Percentiles rank a stretch among this genome's conserved stretches.
Conservation (phyloP, 139 green algal species). For the Coelastrella sp. region DNA sequence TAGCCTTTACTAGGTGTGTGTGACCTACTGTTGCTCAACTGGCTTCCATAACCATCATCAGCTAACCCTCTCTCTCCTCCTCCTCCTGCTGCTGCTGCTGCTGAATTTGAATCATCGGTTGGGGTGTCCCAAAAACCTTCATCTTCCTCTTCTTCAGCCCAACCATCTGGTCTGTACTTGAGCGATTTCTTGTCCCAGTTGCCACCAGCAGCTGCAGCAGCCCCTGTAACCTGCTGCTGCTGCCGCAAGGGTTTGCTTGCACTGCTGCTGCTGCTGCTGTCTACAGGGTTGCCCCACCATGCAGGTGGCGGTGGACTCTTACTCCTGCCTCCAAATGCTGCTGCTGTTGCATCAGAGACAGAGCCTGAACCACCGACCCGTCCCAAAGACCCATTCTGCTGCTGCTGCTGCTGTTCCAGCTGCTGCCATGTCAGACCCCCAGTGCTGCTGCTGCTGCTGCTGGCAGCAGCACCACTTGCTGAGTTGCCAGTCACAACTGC, state of each 20-base stretch:
- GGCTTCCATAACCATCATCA: not conserved
- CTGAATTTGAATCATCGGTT: not conserved
- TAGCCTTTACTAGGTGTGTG: not conserved
- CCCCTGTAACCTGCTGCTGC: not conserved
- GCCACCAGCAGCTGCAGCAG: not conserved
- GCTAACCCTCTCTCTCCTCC: not conserved
- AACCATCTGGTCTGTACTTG: conserved; percentile 7
- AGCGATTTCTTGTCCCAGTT: no score
- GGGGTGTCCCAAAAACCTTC: conserved; percentile 11
- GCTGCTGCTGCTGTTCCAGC: conserved; percentile 38
- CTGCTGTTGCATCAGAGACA: not conserved
- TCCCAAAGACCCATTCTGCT: not conserved
- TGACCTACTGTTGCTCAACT: not conserved
- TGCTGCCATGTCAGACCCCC: conserved; percentile 30
- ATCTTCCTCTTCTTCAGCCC: conserved; percentile 4
- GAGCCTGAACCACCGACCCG: not conserved
- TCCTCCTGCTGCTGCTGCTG: conserved; percentile 1
- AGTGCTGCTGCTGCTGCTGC: not conserved
- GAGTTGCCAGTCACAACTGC: not conserved
- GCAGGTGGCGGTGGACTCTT: not conserved
- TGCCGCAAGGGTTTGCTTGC: not conserved
- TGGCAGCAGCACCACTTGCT: not conserved
- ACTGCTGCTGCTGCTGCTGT: not conserved
- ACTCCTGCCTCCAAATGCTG: not conserved
- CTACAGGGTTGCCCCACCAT: not conserved